Conservation (phyloP, 345 rosid species). For the Salix udensis region DNA sequence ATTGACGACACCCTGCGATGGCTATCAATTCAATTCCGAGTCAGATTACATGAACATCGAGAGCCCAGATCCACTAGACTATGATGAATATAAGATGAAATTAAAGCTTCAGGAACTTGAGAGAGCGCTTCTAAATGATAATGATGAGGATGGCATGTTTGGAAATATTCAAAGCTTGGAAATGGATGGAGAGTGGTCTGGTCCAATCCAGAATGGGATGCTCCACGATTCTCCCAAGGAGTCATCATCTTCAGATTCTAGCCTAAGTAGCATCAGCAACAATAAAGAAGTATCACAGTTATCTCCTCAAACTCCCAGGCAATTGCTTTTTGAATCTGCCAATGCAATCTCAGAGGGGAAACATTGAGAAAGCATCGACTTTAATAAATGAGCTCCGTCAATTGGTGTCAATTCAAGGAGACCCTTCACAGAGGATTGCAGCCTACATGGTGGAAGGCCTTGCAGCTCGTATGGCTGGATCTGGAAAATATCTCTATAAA, state of each 20-base stretch:
- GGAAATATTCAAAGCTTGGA: constrained; percentile 60
- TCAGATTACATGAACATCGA: constrained; percentile 43
- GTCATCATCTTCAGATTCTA: constrained; percentile 73
- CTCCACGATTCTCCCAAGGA: constrained; percentile 80
- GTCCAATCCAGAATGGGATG: constrained; percentile 37
- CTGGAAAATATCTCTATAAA: constrained; percentile 80
- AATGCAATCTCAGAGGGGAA: constrained; percentile 58
- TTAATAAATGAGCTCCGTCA: constrained; percentile 72
- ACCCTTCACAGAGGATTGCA: constrained; percentile 85
- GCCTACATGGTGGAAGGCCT: constrained; percentile 99
- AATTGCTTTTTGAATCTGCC: constrained; percentile 76
- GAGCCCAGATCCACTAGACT: constrained; percentile 48
- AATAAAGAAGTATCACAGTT: constrained; percentile 60
- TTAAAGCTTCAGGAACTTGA: constrained; percentile 84
- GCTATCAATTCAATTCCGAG: constrained; percentile 35
- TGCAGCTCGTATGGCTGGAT: constrained; percentile 88
- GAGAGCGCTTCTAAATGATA: constrained; percentile 69
- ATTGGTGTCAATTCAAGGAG: constrained; percentile 86
- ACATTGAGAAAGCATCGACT: constrained; percentile 53
- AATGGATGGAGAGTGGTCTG: constrained; percentile 79
- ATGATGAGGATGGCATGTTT: constrained; percentile 46
- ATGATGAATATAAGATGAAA: constrained; percentile 55
- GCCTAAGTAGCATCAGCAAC: constrained; percentile 55
- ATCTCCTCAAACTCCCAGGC: constrained; percentile 53
- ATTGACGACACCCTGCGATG: constrained; percentile 21